Evolutionary conservation across 345 rosid species (phyloP).

Genomic region (Clarkia xantiana): DNA sequence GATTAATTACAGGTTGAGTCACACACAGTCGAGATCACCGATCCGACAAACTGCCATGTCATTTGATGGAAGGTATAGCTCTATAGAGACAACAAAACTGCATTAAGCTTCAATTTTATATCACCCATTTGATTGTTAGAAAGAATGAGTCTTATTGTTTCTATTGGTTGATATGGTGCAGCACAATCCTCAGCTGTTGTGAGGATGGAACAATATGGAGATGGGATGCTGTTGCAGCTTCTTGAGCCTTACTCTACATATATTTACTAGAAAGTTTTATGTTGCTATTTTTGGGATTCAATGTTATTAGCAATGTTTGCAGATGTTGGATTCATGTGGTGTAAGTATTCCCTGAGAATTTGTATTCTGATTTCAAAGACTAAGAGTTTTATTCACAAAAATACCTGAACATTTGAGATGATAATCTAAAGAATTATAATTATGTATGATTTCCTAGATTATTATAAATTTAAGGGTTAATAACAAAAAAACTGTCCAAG

Average conservation of each 20-base stretch:
- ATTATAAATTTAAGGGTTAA: too few species aligned
- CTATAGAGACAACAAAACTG: neutral
- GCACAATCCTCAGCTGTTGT: constrained; percentile 84
- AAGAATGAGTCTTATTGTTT: constrained; percentile 1
- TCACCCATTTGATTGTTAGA: neutral
- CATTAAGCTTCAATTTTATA: neutral
- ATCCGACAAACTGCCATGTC: constrained; percentile 97
- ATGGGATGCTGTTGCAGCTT: constrained; percentile 51
- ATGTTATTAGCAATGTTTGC: too few species aligned
- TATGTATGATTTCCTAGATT: too few species aligned
- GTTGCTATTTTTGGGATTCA: too few species aligned
- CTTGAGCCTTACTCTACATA: constrained; percentile 1
- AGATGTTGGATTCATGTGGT: too few species aligned
- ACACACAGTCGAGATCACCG: constrained; percentile 58
- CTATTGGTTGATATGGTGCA: constrained; percentile 21
- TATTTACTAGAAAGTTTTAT: too few species aligned
- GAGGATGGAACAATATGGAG: constrained; percentile 97
- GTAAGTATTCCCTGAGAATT: too few species aligned
- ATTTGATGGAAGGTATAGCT: constrained; percentile 67
- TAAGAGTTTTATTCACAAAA: too few species aligned
- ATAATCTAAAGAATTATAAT: too few species aligned
- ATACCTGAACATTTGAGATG: too few species aligned
- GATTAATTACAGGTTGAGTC: constrained; percentile 40
- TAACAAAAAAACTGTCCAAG: too few species aligned
- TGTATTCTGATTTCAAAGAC: too few species aligned